A percentile compares a stretch with the other conserved stretches of the same genome.
These are phyloP conservation scores for Lactuca sativa DNA, from an alignment of 129 eudicot species.

Conservation along the genomic window DNA sequence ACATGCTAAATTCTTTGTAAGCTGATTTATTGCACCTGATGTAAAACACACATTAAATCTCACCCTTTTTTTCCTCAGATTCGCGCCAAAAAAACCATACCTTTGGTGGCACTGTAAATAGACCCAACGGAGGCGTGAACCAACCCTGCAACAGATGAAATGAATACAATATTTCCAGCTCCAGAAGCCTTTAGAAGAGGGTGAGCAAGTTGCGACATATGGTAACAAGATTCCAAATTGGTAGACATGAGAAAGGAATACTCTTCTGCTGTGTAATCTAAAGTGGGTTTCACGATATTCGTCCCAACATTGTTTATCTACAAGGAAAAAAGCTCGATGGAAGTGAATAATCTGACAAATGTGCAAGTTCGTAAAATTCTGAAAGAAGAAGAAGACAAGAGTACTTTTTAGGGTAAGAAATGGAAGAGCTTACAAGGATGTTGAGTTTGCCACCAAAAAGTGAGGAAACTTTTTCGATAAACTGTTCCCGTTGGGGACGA, in stretches of 20 bases:
- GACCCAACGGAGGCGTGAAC: conserved; percentile 52
- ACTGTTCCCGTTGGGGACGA: too few relatives aligned
- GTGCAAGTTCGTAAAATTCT: too few relatives aligned
- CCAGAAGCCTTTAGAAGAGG: conserved; percentile 79
- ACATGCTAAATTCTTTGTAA: conserved; percentile 77
- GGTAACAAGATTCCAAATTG: conserved; percentile 79
- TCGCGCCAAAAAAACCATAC: conserved; percentile 15
- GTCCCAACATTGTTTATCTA: conserved; percentile 92
- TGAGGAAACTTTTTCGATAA: too few relatives aligned
- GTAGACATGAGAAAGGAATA: conserved; percentile 66
- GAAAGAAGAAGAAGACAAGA: too few relatives aligned
- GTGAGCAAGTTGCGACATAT: conserved; percentile 70
- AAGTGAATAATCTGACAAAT: neutral
- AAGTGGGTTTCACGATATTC: conserved; percentile 65
- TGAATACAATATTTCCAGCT: conserved; percentile 63
- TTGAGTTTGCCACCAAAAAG: too few relatives aligned
- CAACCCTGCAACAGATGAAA: conserved; percentile 80
- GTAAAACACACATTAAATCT: neutral
- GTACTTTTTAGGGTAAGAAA: neutral
- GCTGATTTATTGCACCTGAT: conserved; percentile 87
- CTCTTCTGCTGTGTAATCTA: conserved; percentile 65
- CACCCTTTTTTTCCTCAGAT: neutral
- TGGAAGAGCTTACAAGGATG: conserved; percentile 29
- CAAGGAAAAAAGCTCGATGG: neutral
- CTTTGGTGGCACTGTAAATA: conserved; percentile 77